These are phyloP conservation scores for Gynochthodes officinalis DNA, from an alignment of 257 asterid species.

Conservation along the genomic window DNA sequence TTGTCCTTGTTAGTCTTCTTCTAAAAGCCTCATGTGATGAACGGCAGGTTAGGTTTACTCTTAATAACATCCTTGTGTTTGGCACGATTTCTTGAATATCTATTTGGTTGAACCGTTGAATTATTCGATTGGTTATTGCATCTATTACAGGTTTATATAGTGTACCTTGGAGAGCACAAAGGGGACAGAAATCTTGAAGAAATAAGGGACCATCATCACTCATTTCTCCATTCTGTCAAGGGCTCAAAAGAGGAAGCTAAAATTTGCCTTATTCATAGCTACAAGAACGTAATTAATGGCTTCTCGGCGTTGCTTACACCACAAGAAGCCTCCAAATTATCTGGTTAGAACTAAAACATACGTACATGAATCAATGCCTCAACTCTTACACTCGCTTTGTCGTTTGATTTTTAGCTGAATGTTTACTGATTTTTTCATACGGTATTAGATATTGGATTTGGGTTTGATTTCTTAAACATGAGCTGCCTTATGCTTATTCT, in stretches of 20 bases:
- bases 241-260: conserved; percentile 38
- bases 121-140: not conserved
- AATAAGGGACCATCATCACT: conserved; percentile 34
- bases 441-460: too few relatives aligned
- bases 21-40: not conserved
- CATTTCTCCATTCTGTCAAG: conserved; percentile 34
- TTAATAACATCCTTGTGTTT: not conserved
- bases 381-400: too few relatives aligned
- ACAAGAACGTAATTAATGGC: conserved; percentile 46
- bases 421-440: too few relatives aligned
- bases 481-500: too few relatives aligned
- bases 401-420: too few relatives aligned
- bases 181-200: conserved; percentile 30
- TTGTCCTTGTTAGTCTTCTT: not conserved
- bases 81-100: too few relatives aligned
- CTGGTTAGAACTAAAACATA: conserved; percentile 24
- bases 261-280: conserved; percentile 40
- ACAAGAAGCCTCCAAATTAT: conserved; percentile 38
- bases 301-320: conserved; percentile 52
- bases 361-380: too few relatives aligned
- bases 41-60: not conserved
- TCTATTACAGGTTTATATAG: conserved; percentile 32
- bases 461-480: too few relatives aligned
- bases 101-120: not conserved
- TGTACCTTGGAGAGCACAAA: conserved; percentile 44